Conservation (phyloP, 2,329 filamentous ascomycete species). For the Colletotrichum falcatum region DNA sequence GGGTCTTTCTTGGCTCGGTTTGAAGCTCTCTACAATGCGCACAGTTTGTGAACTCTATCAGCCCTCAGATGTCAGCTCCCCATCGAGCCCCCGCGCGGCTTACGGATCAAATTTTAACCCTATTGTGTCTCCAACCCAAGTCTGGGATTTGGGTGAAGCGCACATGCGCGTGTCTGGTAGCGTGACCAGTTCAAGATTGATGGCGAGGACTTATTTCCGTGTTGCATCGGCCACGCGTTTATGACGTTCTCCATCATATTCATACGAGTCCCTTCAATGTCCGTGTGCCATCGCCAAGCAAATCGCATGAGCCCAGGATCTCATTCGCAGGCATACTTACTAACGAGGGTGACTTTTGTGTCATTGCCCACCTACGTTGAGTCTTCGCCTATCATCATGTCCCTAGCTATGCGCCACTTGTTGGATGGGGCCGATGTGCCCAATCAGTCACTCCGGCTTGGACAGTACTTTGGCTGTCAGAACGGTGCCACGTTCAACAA, state of each 20-base stretch:
- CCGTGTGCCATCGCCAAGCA: not conserved
- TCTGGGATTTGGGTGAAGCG: not conserved
- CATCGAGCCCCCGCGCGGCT: not conserved
- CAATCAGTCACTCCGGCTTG: not conserved
- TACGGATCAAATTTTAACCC: conserved; percentile 2
- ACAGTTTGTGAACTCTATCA: not conserved
- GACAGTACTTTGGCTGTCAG: not conserved
- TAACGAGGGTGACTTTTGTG: not conserved
- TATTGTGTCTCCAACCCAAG: not conserved
- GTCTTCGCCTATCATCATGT: not conserved
- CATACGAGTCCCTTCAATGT: not conserved
- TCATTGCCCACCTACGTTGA: not conserved
- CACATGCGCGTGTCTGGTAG: too few species aligned
- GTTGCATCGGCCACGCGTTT: not conserved
- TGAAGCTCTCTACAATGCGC: not conserved
- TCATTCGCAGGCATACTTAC: not conserved
- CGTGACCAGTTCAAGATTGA: not conserved
- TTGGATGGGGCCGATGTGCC: not conserved
- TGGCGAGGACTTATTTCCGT: not conserved
- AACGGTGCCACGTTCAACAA: too few species aligned
- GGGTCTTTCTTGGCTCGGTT: not conserved
- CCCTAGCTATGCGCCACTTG: not conserved
- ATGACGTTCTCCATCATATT: not conserved
- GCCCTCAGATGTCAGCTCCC: not conserved
- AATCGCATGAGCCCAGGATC: not conserved